Base-by-base conservation (phyloP, 805 yeast genomes). In the Barnettozyma wickerhamii region DNA sequence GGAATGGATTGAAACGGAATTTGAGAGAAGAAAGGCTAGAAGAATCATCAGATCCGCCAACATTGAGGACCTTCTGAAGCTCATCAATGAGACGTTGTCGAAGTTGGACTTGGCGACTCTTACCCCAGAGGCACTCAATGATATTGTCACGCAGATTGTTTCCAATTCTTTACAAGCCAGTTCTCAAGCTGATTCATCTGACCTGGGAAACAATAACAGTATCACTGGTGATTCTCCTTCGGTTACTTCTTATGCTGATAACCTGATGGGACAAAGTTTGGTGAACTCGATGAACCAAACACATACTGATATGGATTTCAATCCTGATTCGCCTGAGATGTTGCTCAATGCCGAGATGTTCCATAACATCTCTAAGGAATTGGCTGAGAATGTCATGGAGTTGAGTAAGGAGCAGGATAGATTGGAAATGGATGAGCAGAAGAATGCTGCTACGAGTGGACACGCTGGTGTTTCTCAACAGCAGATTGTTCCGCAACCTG, bases 1-100 rank as follows among this genome's bases (percentile, higher is more conserved):
- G 40, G 66, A 71, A 30, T 91, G 97, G 97, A 72, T 86, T 27
- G 82, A 79, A 28, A 66, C 68, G 4, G 95, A 88, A 58, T 87
- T 84, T 56, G 74, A 69, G 35, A 74, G 71, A 47, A 69, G 95
- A 20, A 77, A 78, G 50, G 74, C 72, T 42, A 79, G 77, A 53
- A 64, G 95, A 40, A 49, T 79, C 30, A 65, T 69, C 38, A 71
- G 75, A 54, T 71, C 50, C 32, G 57, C 57, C 14, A 60, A 59
- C 21, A 38, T 54, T 30, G 62, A 59, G 35, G 62, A 58, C 21
- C 39, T 60, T 29, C 49, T 58, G 15, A 35, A 41, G 27, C 44
- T 58, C 15, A 52, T 62, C 28, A 49, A 53, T 32, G 58, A 55
- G 36, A 48, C 56, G 4, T 46, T 60, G 40, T 49, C 20, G 41